Base-by-base conservation (phyloP, 139 green algal species). In the Deuterostichococcus epilithicus region DNA sequence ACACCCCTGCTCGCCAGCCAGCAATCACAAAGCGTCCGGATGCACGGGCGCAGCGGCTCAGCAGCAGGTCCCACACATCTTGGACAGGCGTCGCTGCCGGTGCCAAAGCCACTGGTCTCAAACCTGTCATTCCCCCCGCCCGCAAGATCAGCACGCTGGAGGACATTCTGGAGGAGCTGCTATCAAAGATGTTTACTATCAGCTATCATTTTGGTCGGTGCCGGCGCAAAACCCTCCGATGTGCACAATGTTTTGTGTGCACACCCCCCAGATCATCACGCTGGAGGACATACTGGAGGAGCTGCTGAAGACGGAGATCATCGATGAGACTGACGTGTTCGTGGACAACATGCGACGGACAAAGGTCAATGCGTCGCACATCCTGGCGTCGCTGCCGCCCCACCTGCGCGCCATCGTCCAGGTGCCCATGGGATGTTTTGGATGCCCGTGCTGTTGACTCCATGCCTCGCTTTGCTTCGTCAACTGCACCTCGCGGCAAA, bases 251-350 rank as follows among this genome's bases (percentile, higher is more conserved):
- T n/a, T n/a, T n/a, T n/a, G n/a, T n/a, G n/a, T n/a, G n/a, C n/a
- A n/a, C n/a, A n/a, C n/a, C n/a, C n/a, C n/a, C n/a, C 69, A n/a
- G n/a, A 89, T 94, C 80, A 90, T 94, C 82, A 94, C 90, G 6
- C 86, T 94, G 23, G 90, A 94, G 76, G 90, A 92, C 66, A 82
- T 91, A 2, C 80, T 92, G 42, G 88, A 94, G 73, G 90, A 94
- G 82, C 79, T 93, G 34, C 38, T 89, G 6, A 70, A 85, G 70
- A 68, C 78, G 75, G 88, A 92, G 81, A 92, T 92, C 58, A 72
- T 92, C 42, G 88, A 92, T 70, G 90, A 94, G 78, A 94, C 90
- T 1, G 90, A 94, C 74, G 74, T 86, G 0, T 94, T 81, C 59
- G 80, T 95, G 47, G 91, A 97, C 81, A 96, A 95, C 66, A 71